Evolutionary conservation across 345 rosid genomes (phyloP).

Genomic region (Angophora floribunda): DNA sequence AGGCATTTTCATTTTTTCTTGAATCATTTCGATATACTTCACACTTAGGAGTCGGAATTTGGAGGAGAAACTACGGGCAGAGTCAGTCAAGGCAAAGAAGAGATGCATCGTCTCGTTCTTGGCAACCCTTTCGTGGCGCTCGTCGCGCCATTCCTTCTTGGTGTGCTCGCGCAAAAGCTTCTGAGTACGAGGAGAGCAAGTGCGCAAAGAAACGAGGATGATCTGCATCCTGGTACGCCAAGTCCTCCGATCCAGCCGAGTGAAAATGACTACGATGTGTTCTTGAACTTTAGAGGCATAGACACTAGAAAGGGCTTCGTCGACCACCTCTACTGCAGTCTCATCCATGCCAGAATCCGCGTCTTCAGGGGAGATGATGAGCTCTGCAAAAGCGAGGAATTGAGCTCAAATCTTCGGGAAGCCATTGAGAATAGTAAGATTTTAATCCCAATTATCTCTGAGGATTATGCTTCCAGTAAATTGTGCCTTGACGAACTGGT

Average conservation of each 20-base stretch:
- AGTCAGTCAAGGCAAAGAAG: not conserved
- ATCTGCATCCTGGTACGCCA: not conserved
- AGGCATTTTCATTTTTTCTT: fast-evolving
- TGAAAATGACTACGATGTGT: not conserved
- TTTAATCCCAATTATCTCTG: not conserved
- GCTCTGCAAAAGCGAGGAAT: not conserved
- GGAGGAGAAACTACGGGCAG: not conserved
- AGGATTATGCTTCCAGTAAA: not conserved
- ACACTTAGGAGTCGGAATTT: too few relatives aligned
- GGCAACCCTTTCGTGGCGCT: not conserved
- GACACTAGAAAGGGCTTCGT: not conserved
- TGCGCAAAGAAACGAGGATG: not conserved
- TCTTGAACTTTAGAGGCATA: not conserved
- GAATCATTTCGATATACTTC: not conserved
- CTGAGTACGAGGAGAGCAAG: not conserved
- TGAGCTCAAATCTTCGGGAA: not conserved
- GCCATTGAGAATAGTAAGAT: not conserved
- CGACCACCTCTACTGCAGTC: not conserved
- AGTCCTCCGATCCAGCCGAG: too few relatives aligned
- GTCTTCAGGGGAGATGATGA: not conserved
- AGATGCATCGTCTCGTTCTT: not conserved
- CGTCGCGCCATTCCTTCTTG: not conserved
- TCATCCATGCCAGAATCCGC: not conserved
- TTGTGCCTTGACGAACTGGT: not conserved
- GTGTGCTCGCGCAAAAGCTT: not conserved